Evolutionary conservation across 192 early-diverging fungal species (phyloP).

Genomic region (Umbelopsis vinacea): DNA sequence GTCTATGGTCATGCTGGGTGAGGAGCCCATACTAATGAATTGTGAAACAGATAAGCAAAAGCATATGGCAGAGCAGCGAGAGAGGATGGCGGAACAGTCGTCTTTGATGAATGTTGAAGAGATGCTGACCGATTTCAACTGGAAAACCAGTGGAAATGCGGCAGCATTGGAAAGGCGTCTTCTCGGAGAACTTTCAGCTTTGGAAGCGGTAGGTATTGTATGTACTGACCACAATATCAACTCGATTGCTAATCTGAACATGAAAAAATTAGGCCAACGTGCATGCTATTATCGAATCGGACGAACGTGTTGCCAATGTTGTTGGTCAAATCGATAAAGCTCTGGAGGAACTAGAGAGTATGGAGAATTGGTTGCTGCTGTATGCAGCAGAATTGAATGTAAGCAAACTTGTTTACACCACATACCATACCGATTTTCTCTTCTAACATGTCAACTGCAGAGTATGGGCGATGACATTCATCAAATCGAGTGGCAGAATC

Average conservation of each 20-base stretch:
- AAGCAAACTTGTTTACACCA: constrained; percentile 1
- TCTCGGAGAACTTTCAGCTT: constrained; percentile 79
- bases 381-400: constrained; percentile 90
- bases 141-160: constrained; percentile 87
- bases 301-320: constrained; percentile 80
- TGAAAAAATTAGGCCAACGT: constrained; percentile 75
- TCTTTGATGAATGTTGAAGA: constrained; percentile 79
- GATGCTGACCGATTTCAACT: constrained; percentile 83
- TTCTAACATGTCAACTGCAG: constrained; percentile 47
- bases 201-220: constrained; percentile 71
- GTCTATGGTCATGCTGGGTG: background rate
- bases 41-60: constrained; percentile 28
- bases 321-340: constrained; percentile 85
- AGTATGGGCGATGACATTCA: constrained; percentile 94
- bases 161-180: constrained; percentile 85
- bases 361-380: constrained; percentile 86
- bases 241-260: background rate
- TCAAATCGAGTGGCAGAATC: constrained; percentile 92
- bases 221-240: background rate
- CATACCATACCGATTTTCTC: background rate
- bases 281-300: constrained; percentile 91
- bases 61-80: constrained; percentile 28
- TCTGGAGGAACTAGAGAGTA: constrained; percentile 77
- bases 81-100: constrained; percentile 61
- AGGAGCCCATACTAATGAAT: background rate